These are phyloP conservation scores for Friedmanniomyces simplex DNA, from an alignment of 495 filamentous ascomycete species.

Conservation along the genomic window DNA sequence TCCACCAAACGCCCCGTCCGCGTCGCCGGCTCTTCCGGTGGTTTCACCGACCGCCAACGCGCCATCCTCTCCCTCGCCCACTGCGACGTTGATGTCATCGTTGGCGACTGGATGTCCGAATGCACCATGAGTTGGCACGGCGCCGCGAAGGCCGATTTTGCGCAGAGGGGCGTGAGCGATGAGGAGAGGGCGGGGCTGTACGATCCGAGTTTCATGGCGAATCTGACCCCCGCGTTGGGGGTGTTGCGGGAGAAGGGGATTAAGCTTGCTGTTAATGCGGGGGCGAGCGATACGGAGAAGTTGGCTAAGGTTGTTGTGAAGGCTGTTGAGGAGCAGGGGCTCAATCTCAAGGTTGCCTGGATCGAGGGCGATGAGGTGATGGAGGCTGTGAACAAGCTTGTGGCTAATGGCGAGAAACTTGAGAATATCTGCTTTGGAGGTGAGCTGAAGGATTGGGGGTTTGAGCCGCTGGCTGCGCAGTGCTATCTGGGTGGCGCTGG, in stretches of 20 bases:
- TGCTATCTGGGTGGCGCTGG: slow-evolving; percentile 39
- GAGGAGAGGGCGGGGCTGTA: slow-evolving; percentile 9
- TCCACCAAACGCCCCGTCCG: slow-evolving; percentile 25
- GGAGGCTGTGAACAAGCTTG: slow-evolving; percentile 6
- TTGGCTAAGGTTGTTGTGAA: slow-evolving; percentile 8
- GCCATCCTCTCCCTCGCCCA: slow-evolving; percentile 24
- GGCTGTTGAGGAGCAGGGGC: slow-evolving; percentile 3
- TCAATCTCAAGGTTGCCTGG: slow-evolving; percentile 14
- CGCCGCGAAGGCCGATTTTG: slow-evolving; percentile 5
- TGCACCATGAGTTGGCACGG: slow-evolving; percentile 21
- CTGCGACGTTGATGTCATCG: slow-evolving; percentile 19
- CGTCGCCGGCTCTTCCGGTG: slow-evolving; percentile 28
- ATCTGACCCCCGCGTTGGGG: slow-evolving; percentile 5
- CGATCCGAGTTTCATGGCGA: slow-evolving; percentile 17
- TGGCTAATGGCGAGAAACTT: slow-evolving; percentile 7
- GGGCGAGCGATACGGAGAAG: slow-evolving; percentile 11
- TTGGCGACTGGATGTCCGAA: slow-evolving; percentile 22
- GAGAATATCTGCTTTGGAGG: slow-evolving; percentile 10
- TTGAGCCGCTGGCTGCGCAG: slow-evolving; percentile 13
- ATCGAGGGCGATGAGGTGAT: slow-evolving; percentile 15
- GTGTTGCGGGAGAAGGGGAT: slow-evolving; percentile 8
- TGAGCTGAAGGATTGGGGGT: slow-evolving; percentile 11
- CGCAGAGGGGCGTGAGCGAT: neutral
- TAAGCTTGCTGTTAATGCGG: slow-evolving; percentile 12
- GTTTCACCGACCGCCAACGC: slow-evolving; percentile 29